Evolutionary conservation across 805 yeast genomes (phyloP).

Genomic region (Millerozyma miso): DNA sequence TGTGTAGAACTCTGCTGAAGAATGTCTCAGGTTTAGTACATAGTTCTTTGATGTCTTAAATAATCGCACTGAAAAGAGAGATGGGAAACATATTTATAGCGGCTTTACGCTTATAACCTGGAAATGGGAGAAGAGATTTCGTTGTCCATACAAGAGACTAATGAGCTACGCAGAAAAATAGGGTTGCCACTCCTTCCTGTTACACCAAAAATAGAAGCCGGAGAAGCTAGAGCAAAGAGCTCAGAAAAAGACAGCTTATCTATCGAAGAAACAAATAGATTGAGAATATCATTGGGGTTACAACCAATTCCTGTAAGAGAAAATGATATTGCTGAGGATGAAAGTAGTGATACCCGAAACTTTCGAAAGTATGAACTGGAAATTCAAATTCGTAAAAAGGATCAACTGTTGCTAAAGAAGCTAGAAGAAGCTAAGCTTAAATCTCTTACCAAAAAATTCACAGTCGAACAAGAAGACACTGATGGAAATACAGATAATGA

Average conservation of each 20-base stretch:
- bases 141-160: constrained; percentile 41
- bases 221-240: neutral
- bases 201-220: neutral
- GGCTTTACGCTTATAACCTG: neutral
- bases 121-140: constrained; percentile 19
- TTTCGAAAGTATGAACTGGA: constrained; percentile 12
- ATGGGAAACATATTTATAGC: neutral
- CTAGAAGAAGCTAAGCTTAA: constrained; percentile 15
- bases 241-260: constrained; percentile 17
- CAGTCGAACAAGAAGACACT: neutral
- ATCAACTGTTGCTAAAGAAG: constrained; percentile 10
- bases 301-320: constrained; percentile 35
- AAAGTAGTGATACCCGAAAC: constrained; percentile 10
- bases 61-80: neutral
- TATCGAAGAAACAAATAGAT: constrained; percentile 55
- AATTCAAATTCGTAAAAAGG: constrained; percentile 11
- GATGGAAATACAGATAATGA: constrained; percentile 21
- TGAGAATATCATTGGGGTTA: constrained; percentile 50
- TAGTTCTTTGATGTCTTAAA: too few species aligned
- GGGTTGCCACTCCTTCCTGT: constrained; percentile 38
- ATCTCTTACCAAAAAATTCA: constrained; percentile 17
- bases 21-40: too few species aligned
- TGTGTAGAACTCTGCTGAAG: too few species aligned
- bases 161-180: constrained; percentile 31
- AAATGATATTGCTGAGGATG: constrained; percentile 13